Conservation (phyloP, 2,329 filamentous ascomycete species). For the Penicillium sp. region DNA sequence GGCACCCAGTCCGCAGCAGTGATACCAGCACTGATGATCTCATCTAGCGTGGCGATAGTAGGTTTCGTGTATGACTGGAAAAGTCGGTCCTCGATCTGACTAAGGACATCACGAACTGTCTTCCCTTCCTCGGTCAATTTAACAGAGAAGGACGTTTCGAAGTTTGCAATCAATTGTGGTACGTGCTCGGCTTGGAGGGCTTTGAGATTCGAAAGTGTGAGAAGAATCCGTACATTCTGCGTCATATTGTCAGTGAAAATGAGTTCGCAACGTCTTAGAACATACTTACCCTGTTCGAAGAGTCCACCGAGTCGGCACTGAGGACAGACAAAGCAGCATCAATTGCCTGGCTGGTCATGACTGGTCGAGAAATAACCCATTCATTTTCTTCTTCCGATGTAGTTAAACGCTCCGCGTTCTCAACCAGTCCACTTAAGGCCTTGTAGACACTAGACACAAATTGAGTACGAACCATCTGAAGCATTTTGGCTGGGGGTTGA, state of each 20-base stretch:
- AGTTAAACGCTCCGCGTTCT: constrained; percentile 83
- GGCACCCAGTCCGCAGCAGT: constrained; percentile 73
- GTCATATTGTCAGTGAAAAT: constrained; percentile 16
- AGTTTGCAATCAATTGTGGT: constrained; percentile 85
- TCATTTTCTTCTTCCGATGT: constrained; percentile 62
- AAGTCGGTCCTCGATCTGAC: constrained; percentile 85
- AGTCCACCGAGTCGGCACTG: constrained; percentile 56
- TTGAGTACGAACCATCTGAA: constrained; percentile 87
- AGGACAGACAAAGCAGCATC: constrained; percentile 46
- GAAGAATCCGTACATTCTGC: constrained; percentile 87
- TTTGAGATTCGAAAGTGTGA: constrained; percentile 91
- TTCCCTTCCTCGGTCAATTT: constrained; percentile 93
- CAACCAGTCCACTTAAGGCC: constrained; percentile 91
- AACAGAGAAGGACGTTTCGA: constrained; percentile 91
- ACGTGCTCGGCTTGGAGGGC: constrained; percentile 80
- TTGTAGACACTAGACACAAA: constrained; percentile 96
- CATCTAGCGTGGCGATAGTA: constrained; percentile 68
- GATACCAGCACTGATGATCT: constrained; percentile 75
- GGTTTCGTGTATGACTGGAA: constrained; percentile 92
- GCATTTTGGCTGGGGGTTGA: constrained; percentile 81
- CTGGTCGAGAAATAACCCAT: constrained; percentile 53
- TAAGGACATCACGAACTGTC: constrained; percentile 86
- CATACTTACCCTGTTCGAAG: constrained; percentile 55
- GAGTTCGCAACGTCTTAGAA: not conserved
- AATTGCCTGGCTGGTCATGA: constrained; percentile 30